Evolutionary conservation across 2,329 filamentous ascomycete genomes (phyloP), one percentile per base, ranked within the genome.

Genomic region (Mollisia scopiformis): DNA sequence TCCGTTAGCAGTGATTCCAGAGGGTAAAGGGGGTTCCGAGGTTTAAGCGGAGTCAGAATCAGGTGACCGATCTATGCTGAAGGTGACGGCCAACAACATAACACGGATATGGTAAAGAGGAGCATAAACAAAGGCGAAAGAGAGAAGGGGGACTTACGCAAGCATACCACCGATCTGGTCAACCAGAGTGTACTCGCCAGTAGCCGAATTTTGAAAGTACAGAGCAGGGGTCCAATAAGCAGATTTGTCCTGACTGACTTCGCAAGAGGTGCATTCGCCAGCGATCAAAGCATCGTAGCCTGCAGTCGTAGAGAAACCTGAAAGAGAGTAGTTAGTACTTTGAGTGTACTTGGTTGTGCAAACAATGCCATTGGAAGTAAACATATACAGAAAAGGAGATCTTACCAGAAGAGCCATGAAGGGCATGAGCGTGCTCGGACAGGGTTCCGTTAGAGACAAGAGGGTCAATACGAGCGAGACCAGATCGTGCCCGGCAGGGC

Each of bases 91-190:
- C n/a, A n/a, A n/a, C n/a, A n/a, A 16, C 27, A 25, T 19, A 19
- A n/a, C 5, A 51, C 19, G 25, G 3, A n/a, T 31, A 16, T 11
- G n/a, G n/a, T 31, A 16, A 41, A 55, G 19, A 23, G 37, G 33
- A 49, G n/a, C 28, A 27, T 3, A 47, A 58, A 37, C 10, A 41
- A 50, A 14, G n/a, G 21, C 21, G 16, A 5, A 16, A 27, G 21
- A 11, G 50, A 55, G 54, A 50, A 54, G 52, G 47, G 50, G 28
- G 35, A 88, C 89, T 82, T 83, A 94, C 87, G 89, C 90, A 72
- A 96, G 86, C 85, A 96, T 92, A 65, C 93, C 92, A 63, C 92
- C 92, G 54, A 89, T 84, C 73, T 95, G 88, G 1, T 83, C 76
- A 49, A 96, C 91, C 59, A 90, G 75, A 69, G 90, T 84, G 65